Conservation (phyloP, 768 basidiomycete species). For the Lyophyllum atratum region DNA sequence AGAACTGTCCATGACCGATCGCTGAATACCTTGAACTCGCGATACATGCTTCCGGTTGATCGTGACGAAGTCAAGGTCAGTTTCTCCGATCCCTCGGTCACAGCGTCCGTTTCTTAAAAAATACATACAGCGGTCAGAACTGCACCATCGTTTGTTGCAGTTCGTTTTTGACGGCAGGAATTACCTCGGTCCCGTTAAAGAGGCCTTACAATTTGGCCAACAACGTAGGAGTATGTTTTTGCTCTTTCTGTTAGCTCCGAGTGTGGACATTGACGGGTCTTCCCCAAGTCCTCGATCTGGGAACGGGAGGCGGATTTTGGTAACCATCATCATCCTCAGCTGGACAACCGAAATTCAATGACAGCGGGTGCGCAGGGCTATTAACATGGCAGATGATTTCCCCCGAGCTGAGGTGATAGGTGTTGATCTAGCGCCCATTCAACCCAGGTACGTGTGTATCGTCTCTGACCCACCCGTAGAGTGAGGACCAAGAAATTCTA, state of each 20-base stretch:
- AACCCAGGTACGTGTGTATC: conserved; percentile 53
- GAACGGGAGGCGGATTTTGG: conserved; percentile 69
- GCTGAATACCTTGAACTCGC: conserved; percentile 55
- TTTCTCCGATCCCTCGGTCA: conserved; percentile 2
- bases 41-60: conserved; percentile 69
- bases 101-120: conserved; percentile 1
- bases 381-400: conserved; percentile 76
- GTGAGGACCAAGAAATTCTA: background rate
- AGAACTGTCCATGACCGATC: conserved; percentile 51
- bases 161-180: conserved; percentile 66
- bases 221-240: conserved; percentile 38
- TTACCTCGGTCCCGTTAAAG: conserved; percentile 66
- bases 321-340: conserved; percentile 24
- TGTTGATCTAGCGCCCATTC: conserved; percentile 72
- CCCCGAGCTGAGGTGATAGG: conserved; percentile 66
- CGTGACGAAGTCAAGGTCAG: conserved; percentile 59
- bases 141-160: conserved; percentile 65
- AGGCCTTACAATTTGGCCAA: conserved; percentile 53
- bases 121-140: conserved; percentile 53
- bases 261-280: conserved; percentile 22
- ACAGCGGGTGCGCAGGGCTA: conserved; percentile 47
- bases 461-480: background rate
- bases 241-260: conserved; percentile 3
- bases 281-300: conserved; percentile 60
- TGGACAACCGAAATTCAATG: background rate